Base-by-base conservation (phyloP, 2,329 filamentous ascomycete genomes). In the Erysiphe pulchra region DNA sequence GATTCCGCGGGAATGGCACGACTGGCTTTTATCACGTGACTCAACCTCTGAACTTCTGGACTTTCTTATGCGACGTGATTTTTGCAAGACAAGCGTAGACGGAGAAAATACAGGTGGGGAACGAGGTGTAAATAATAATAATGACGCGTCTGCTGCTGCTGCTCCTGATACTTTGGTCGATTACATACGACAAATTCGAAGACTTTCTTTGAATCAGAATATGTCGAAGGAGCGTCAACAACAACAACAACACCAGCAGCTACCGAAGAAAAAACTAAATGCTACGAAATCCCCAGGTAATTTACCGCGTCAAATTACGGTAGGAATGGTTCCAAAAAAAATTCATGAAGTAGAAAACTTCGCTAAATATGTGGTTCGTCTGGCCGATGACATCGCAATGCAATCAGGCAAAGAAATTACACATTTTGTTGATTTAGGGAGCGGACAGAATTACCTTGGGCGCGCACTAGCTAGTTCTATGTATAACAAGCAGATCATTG, bases 271-370 rank as follows among this genome's bases (percentile, higher is more conserved):
- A 24, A 24, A 24, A 6, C 3, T 24, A 24, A 24, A 24, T 24
- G 6, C 6, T 24, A 24, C 20, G 6, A 24, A 24, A 3, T 24
- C 20, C 3, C 20, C 3, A 3, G 20, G 6, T 24, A 66, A 68
- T 52, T 59, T 92, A 18, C 75, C 83, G 2, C 70, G 74, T 43
- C 71, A 78, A 52, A 72, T 93, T 14, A 73, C 81, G 0, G 71
- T 92, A 13, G 90, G 90, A 4, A 98, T 98, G 90, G 92, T 84
- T 50, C 73, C 80, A 16, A 98, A 98, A 60, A 98, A 98, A 62
- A 70, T 83, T 1, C 90, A 98, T 56, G 90, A 98, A 63, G 90
- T 95, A 31, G 72, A 76, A 48, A 76, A 90, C 56, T 94, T 95
- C 56, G 80, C 87, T n/a, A 71, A 72, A 50, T 95, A 87, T 55